A percentile compares a stretch with the other conserved stretches of the same genome.
These are phyloP conservation scores for Albifimbria verrucaria DNA, from an alignment of 2,329 filamentous ascomycete genomes.

Conservation along the genomic window DNA sequence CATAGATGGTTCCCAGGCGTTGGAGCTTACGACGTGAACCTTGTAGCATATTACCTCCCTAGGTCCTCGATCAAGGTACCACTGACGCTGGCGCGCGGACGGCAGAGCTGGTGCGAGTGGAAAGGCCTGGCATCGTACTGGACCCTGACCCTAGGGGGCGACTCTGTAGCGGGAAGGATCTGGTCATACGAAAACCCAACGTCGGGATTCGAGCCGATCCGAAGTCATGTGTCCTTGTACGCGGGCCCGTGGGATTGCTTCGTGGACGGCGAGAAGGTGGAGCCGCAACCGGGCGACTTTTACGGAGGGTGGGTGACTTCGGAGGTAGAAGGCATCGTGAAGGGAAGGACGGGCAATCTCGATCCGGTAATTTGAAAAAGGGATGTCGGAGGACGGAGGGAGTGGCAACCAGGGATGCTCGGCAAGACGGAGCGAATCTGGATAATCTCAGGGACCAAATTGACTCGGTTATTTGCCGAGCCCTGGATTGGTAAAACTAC, in stretches of 20 bases:
- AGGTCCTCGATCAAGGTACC: conserved; percentile 44
- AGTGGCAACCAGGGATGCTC: too few relatives aligned
- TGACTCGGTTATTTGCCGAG: too few relatives aligned
- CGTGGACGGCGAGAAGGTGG: conserved; percentile 58
- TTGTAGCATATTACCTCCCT: conserved; percentile 57
- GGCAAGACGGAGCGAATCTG: not conserved
- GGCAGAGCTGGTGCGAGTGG: conserved; percentile 54
- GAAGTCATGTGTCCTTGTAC: conserved; percentile 57
- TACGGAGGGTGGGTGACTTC: conserved; percentile 63
- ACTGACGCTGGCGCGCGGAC: conserved; percentile 38
- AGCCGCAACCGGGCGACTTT: conserved; percentile 58
- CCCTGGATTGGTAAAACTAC: too few relatives aligned
- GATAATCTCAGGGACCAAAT: not conserved
- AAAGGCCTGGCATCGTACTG: conserved; percentile 60
- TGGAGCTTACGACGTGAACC: not conserved
- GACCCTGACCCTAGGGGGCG: conserved; percentile 37
- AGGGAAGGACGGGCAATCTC: conserved; percentile 37
- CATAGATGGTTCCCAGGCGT: too few relatives aligned
- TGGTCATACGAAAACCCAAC: conserved; percentile 59
- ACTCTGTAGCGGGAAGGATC: conserved; percentile 46
- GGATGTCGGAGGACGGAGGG: not conserved
- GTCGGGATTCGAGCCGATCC: conserved; percentile 47
- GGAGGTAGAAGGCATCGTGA: conserved; percentile 53
- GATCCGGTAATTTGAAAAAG: conserved; percentile 30
- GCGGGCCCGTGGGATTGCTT: conserved; percentile 60